Conservation (phyloP, 306 rosid species). For the Castanopsis chinensis region DNA sequence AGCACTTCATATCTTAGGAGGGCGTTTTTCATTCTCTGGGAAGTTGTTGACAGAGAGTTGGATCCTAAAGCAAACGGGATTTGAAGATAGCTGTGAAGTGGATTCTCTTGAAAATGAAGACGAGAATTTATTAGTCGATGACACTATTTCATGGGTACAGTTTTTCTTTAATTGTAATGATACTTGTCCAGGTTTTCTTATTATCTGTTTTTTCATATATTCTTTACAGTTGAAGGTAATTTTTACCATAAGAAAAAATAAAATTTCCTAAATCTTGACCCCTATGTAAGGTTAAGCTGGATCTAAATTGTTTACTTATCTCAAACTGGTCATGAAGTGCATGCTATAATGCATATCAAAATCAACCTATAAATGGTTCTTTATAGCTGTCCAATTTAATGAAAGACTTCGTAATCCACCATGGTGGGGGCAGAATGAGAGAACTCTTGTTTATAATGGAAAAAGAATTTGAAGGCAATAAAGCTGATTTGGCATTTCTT, state of each 20-base stretch:
- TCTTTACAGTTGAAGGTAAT: background rate
- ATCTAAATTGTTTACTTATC: background rate
- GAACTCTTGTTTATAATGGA: background rate
- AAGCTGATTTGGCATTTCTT: background rate
- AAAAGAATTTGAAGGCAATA: background rate
- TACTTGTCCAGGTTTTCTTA: background rate
- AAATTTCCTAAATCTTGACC: background rate
- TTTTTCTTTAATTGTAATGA: background rate
- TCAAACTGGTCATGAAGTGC: background rate
- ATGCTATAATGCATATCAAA: background rate
- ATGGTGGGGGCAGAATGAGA: too few species aligned
- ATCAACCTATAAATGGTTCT: background rate
- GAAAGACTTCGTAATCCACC: background rate
- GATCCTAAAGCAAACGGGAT: constrained; percentile 39
- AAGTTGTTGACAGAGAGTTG: constrained; percentile 39
- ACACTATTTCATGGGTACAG: constrained; percentile 37
- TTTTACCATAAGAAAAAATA: background rate
- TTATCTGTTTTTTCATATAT: background rate
- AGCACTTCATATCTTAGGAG: constrained; percentile 62
- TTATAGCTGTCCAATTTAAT: background rate
- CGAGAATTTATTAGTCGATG: constrained; percentile 23
- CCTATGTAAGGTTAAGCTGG: background rate
- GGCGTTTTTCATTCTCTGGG: constrained; percentile 52
- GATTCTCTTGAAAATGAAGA: constrained; percentile 32
- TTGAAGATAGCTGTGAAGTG: constrained; percentile 20